Evolutionary conservation across 208 protist genomes (phyloP), one percentile per base, ranked within the genome.

Genomic region (Acanthamoeba lenticulata): DNA sequence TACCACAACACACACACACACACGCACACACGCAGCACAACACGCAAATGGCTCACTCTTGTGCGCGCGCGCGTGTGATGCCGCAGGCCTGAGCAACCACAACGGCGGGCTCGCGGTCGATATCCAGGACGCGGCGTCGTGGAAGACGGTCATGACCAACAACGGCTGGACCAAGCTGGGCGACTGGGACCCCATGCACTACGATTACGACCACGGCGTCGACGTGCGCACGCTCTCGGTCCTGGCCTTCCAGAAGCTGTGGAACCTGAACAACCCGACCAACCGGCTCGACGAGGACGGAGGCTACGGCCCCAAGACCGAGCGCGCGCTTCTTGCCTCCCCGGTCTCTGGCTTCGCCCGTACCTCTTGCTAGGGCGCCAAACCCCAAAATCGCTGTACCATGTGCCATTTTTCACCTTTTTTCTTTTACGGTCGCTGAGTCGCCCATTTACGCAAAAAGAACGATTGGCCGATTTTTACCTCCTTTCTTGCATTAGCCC

Each of bases 121-220:
- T 36, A 79, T 79, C 27, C 32, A 47, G 38, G 69, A 79, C 24
- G 69, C 69, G 34, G 29, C 19, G 24, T 79, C 69, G 38, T 79
- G 69, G 69, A 79, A 29, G 69, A 47, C 69, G 15, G 69, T 36
- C 69, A 47, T 79, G 69, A 15, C 32, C 32, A 79, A 45, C 38
- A 79, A 79, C 38, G 69, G 69, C 40, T 79, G 69, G 69, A 40
- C 32, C 1, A 79, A 79, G 40, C 69, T 79, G 7, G 69, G 69
- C 24, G 69, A 79, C 24, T 79, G 69, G 69, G 69, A 79, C 24
- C 69, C 69, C 69, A 79, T 79, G 69, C 69, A 79, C 69, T 79
- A 79, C 69, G 69, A 79, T 32, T 79, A 79, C 69, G 27, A 79
- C 32, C 34, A 36, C 24, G 69, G 69, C 19, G 36, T 29, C 34